These are phyloP conservation scores for Annona cherimola DNA, from an alignment of 164 flowering plant genomes.

Conservation along the genomic window DNA sequence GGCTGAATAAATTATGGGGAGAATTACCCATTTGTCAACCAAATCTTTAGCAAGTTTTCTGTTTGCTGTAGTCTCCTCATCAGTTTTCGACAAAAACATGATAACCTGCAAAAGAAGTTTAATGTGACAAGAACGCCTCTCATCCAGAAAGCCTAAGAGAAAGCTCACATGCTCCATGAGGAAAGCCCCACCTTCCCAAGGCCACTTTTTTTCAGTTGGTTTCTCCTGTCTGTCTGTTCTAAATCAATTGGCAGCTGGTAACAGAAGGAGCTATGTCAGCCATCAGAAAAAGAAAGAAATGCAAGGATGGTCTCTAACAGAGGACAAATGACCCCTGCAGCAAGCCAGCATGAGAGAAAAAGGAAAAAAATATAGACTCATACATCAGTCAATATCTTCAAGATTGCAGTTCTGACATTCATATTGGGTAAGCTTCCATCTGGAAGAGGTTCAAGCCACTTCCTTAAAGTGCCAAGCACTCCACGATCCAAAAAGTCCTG, in stretches of 20 bases:
- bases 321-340: not conserved
- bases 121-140: not conserved
- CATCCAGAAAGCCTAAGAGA: not conserved
- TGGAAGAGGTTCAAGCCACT: conserved; percentile 97
- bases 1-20: not conserved
- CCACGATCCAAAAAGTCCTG: conserved; percentile 93
- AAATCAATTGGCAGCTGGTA: conserved; percentile 75
- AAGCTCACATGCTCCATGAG: not conserved
- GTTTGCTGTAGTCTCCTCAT: conserved; percentile 87
- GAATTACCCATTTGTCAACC: conserved; percentile 97
- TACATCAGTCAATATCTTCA: conserved; percentile 81
- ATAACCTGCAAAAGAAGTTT: conserved; percentile 55
- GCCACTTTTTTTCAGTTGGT: conserved; percentile 84
- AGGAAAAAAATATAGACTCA: not conserved
- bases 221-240: conserved; percentile 80
- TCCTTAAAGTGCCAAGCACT: conserved; percentile 66
- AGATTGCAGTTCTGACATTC: conserved; percentile 73
- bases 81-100: conserved; percentile 93
- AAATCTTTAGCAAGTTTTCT: conserved; percentile 91
- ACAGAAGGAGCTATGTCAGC: conserved; percentile 18
- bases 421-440: conserved; percentile 97
- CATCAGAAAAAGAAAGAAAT: not conserved
- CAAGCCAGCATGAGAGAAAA: too few species aligned
- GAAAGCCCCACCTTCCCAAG: conserved; percentile 63
- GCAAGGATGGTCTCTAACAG: not conserved